Evolutionary conservation across 176 grass and related monocot species (phyloP), one percentile per base, ranked within the genome.

Genomic region (Alloteropsis semialata): DNA sequence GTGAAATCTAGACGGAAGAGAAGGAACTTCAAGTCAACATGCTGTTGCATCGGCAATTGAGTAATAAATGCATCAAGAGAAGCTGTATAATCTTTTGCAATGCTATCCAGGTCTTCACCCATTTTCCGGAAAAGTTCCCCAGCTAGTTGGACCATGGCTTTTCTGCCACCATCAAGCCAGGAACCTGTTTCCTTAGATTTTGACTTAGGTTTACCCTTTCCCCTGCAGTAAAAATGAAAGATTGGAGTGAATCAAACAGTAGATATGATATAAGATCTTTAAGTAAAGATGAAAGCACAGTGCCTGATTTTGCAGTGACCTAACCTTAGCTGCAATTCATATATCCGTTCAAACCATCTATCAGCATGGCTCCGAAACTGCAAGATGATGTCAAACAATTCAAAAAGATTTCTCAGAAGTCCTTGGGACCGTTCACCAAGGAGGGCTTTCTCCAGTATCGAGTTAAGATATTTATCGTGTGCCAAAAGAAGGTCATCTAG

Each of bases 1-100:
- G 96, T 98, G 74, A 95, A 98, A 66, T 98, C 90, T 46, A 98
- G 79, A 55, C 96, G 92, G 85, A 98, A 98, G 38, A 98, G 89
- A 17, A 95, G 90, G 74, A 95, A 98, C 66, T 98, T 98, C 73
- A 98, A 78, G 75, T 95, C 96, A 37, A 98, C 91, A 77, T 98
- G 96, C 24, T 98, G 96, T 79, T 98, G 96, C 87, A 90, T 60
- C 19, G 96, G 92, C 76, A 98, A 84, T 76, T 93, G 91, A 45
- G 91, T 88, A 70, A 98, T 98, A 88, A 98, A 98, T 22, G 75
- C 86, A 88, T 90, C 87, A 59, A 98, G 92, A 65, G 92, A 98
- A 74, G 87, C 55, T 36, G 90, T 93, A 87, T 93, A 95, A 51
- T 95, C 96, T 90, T 90, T 98, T 13, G 91, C 89, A 3, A 98